phyloP scores from a whole-genome alignment of 2,329 filamentous ascomycete species.

The Helminthosporium solani region DNA sequence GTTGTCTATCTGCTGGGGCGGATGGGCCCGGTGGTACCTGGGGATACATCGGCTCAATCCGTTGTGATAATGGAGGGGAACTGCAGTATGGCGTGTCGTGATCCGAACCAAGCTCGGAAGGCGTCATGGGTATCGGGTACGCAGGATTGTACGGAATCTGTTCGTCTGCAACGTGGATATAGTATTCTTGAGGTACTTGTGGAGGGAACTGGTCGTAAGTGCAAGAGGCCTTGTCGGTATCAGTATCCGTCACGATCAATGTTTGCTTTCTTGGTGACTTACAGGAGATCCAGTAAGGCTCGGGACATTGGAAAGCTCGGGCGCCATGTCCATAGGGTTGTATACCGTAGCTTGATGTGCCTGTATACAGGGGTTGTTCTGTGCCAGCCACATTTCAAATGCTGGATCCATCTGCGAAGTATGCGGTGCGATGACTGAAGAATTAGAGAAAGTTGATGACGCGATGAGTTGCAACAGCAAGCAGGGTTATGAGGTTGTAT shows the following conservation, averaged over 20 bases:
- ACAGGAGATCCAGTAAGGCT: constrained; percentile 44
- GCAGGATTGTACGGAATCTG: constrained; percentile 29
- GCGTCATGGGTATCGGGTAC: constrained; percentile 42
- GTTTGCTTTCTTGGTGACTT: constrained; percentile 13
- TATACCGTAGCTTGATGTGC: constrained; percentile 34
- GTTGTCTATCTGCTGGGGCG: constrained; percentile 31
- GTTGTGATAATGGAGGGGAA: constrained; percentile 32
- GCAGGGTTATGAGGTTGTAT: background rate
- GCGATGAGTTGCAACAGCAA: constrained; percentile 1
- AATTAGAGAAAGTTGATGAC: constrained; percentile 9
- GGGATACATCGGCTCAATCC: constrained; percentile 25
- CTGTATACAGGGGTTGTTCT: constrained; percentile 33
- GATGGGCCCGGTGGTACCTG: constrained; percentile 17
- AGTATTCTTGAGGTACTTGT: constrained; percentile 34
- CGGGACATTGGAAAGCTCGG: constrained; percentile 39
- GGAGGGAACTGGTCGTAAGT: constrained; percentile 40
- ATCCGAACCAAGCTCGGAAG: constrained; percentile 43
- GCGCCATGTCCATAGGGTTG: constrained; percentile 26
- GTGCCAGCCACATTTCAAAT: constrained; percentile 41
- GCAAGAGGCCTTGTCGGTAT: constrained; percentile 32
- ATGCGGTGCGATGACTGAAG: constrained; percentile 9
- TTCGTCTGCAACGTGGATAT: constrained; percentile 36
- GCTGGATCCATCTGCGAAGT: constrained; percentile 36
- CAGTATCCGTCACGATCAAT: constrained; percentile 2
- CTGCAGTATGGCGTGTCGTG: constrained; percentile 44